A percentile compares a stretch with the other conserved stretches of the same genome.
Evolutionary conservation across 257 asterid genomes (phyloP).

Genomic region (Solanum virginianum): DNA sequence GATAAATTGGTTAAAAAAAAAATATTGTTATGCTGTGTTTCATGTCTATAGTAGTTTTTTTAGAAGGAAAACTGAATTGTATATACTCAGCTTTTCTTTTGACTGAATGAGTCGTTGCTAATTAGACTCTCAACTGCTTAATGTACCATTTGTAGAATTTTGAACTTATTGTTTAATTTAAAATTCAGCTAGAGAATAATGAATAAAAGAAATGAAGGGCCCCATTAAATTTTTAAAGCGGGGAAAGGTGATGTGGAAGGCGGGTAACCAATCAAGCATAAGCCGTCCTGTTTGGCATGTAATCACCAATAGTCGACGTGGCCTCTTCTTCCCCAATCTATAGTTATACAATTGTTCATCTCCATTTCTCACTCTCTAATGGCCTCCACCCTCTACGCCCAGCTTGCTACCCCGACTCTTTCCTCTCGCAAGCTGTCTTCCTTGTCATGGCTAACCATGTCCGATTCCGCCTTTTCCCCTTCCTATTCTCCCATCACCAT

Average conservation of each 20-base stretch:
- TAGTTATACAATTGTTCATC: background rate
- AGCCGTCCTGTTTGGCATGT: background rate
- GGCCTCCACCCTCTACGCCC: background rate
- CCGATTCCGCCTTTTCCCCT: background rate
- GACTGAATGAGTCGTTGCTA: background rate
- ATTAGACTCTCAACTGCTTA: background rate
- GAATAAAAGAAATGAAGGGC: background rate
- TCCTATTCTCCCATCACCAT: background rate
- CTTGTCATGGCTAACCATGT: background rate
- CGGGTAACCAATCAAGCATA: background rate
- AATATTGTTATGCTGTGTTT: background rate
- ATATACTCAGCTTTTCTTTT: background rate
- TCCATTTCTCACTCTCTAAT: background rate
- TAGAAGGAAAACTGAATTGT: background rate
- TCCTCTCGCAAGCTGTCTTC: background rate
- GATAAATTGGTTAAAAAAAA: background rate
- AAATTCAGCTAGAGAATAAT: background rate
- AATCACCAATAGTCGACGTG: slow-evolving; percentile 12
- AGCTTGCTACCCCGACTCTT: background rate
- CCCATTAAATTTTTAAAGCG: background rate
- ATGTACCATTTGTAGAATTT: background rate
- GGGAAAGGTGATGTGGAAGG: slow-evolving; percentile 5
- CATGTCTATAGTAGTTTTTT: background rate
- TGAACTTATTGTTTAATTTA: background rate
- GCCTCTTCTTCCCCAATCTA: slow-evolving; percentile 23